Evolutionary conservation across 1,284 basidiomycete genomes (phyloP).

Genomic region (Marasmius fiardii): DNA sequence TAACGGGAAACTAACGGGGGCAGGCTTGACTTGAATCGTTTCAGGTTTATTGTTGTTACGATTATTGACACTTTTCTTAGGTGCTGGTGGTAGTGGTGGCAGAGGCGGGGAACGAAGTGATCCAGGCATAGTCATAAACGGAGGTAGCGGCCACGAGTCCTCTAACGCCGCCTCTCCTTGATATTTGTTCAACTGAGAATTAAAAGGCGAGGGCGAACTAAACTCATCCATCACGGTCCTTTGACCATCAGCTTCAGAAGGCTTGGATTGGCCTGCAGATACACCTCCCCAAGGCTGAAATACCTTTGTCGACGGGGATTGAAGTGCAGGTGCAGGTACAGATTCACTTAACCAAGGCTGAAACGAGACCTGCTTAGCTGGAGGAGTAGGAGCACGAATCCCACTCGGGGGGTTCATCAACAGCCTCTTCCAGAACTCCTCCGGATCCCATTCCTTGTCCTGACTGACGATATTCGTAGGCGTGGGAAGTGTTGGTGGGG

Average conservation of each 20-base stretch:
- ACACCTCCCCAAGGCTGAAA: neutral
- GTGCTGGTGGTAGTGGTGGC: neutral
- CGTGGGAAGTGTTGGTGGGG: conserved; percentile 13
- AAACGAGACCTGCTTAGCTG: neutral
- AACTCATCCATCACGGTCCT: too few species aligned
- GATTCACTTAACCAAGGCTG: neutral
- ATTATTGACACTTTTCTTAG: too few species aligned
- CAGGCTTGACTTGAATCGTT: too few species aligned
- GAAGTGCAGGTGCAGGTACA: neutral
- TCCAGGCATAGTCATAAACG: neutral
- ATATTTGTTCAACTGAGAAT: neutral
- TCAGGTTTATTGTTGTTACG: too few species aligned
- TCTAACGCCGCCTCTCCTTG: neutral
- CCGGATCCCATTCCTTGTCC: neutral
- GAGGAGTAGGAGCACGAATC: neutral
- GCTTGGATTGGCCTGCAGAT: neutral
- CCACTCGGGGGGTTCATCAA: neutral
- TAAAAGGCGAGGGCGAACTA: too few species aligned
- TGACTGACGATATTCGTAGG: neutral
- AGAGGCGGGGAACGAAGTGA: neutral
- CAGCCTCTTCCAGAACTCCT: neutral
- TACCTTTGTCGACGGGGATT: too few species aligned
- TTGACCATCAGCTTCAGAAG: neutral
- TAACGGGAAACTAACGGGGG: too few species aligned
- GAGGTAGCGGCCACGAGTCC: neutral